Conservation (phyloP, 1,139 yeast genomes). For the Sugiyamaella pinicola region DNA sequence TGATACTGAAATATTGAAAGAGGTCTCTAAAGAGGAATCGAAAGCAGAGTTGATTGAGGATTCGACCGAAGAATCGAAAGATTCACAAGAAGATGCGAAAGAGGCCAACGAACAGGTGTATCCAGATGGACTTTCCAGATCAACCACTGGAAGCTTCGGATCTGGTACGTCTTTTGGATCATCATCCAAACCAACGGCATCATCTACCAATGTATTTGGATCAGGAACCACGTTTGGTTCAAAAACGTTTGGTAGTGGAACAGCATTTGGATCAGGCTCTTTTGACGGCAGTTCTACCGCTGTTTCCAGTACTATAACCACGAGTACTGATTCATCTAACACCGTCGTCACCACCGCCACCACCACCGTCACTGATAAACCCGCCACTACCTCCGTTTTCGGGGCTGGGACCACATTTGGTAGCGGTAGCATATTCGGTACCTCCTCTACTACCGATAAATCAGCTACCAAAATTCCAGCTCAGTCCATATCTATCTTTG, state of each 20-base stretch:
- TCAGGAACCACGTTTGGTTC: conserved; percentile 27
- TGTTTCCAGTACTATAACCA: neutral
- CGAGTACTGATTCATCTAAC: neutral
- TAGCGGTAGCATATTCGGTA: conserved; percentile 7
- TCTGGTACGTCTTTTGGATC: conserved; percentile 13
- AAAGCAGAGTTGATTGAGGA: conserved; percentile 8
- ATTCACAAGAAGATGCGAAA: conserved; percentile 15
- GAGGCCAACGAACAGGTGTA: conserved; percentile 2
- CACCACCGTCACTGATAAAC: neutral
- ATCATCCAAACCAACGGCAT: conserved; percentile 2
- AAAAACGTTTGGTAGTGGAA: conserved; percentile 3
- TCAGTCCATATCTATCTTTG: conserved; percentile 18
- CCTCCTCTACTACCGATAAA: conserved; percentile 6
- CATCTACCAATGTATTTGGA: conserved; percentile 23
- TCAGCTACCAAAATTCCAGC: neutral
- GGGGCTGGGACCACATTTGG: conserved; percentile 17
- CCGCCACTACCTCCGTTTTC: conserved; percentile 1
- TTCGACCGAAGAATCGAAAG: neutral
- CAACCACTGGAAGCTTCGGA: too few species aligned
- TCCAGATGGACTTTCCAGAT: conserved; percentile 17
- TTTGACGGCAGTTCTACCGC: too few species aligned
- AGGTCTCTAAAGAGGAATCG: conserved; percentile 7
- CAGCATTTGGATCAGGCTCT: conserved; percentile 13
- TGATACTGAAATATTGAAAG: conserved; percentile 9
- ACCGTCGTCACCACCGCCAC: neutral